phyloP scores from a whole-genome alignment of 306 rosid species.

The Aeschynomene evenia region DNA sequence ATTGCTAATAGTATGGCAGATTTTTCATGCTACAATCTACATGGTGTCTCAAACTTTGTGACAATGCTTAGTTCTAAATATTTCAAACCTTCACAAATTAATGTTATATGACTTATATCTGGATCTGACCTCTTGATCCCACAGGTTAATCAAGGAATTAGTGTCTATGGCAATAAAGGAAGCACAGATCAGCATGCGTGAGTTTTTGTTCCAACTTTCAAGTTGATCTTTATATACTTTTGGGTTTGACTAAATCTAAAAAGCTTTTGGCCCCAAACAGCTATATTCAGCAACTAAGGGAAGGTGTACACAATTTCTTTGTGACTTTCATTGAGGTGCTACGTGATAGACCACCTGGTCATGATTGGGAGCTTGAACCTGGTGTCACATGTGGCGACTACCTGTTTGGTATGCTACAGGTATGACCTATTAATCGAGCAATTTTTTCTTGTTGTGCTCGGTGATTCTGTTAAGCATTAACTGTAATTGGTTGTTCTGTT shows the following conservation, averaged over 20 bases:
- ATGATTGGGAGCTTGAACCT: constrained; percentile 99
- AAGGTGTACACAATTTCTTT: constrained; percentile 94
- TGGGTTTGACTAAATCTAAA: constrained; percentile 1
- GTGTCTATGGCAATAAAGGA: constrained; percentile 92
- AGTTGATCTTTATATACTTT: constrained; percentile 1
- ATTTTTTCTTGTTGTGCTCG: neutral
- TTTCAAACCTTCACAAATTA: neutral
- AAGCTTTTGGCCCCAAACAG: constrained; percentile 41
- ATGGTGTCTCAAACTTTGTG: neutral
- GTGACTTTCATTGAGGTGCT: constrained; percentile 94
- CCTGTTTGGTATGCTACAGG: constrained; percentile 99
- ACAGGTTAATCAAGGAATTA: constrained; percentile 88
- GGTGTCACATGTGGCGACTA: constrained; percentile 99
- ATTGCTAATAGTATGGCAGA: neutral
- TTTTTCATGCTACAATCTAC: constrained; percentile 2
- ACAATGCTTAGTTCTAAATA: constrained; percentile 1
- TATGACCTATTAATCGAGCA: constrained; percentile 31
- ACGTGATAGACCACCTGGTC: constrained; percentile 98
- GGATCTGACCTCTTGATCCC: constrained; percentile 22
- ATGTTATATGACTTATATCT: neutral
- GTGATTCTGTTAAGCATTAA: neutral
- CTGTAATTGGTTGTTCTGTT: constrained; percentile 3
- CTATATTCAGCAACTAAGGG: constrained; percentile 96
- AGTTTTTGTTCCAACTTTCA: constrained; percentile 32
- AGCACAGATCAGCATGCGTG: constrained; percentile 99